phyloP scores from a whole-genome alignment of 2,329 filamentous ascomycete species.

The Ophiosphaerella korrae region DNA sequence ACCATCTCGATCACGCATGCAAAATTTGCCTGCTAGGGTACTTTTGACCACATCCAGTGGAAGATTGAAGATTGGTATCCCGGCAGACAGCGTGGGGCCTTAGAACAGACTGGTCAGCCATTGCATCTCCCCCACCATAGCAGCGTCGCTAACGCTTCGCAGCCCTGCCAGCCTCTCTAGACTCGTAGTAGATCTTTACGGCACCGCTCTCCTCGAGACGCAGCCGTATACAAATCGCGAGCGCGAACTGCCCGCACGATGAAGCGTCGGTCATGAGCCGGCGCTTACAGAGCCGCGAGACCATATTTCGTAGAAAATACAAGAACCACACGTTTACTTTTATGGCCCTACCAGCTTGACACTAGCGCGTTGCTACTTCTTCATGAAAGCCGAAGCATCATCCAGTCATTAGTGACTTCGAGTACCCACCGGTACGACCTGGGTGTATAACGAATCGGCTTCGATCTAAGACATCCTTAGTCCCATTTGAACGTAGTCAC shows the following conservation, averaged over 20 bases:
- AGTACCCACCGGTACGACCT: background rate
- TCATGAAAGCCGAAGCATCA: background rate
- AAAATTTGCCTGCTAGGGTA: background rate
- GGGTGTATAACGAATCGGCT: background rate
- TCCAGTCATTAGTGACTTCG: background rate
- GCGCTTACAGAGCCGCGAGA: conserved; percentile 35
- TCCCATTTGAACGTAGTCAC: too few species aligned
- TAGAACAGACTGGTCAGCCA: conserved; percentile 16
- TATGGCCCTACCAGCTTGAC: background rate
- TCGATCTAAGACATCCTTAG: background rate
- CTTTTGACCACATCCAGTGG: background rate
- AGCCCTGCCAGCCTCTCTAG: conserved; percentile 9
- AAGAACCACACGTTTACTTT: conserved; percentile 27
- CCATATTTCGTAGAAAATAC: conserved; percentile 34
- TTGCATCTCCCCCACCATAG: conserved; percentile 6
- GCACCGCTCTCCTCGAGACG: background rate
- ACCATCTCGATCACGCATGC: conserved; percentile 2
- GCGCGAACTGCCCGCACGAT: conserved; percentile 16
- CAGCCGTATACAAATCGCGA: conserved; percentile 11
- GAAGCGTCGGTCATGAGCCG: conserved; percentile 11
- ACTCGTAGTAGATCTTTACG: conserved; percentile 6
- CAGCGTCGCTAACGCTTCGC: conserved; percentile 27
- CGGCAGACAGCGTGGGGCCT: conserved; percentile 6
- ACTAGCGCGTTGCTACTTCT: background rate
- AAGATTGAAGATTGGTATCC: conserved; percentile 6